These are phyloP conservation scores for Leucaena leucocephala DNA, from an alignment of 306 rosid species.

Conservation along the genomic window DNA sequence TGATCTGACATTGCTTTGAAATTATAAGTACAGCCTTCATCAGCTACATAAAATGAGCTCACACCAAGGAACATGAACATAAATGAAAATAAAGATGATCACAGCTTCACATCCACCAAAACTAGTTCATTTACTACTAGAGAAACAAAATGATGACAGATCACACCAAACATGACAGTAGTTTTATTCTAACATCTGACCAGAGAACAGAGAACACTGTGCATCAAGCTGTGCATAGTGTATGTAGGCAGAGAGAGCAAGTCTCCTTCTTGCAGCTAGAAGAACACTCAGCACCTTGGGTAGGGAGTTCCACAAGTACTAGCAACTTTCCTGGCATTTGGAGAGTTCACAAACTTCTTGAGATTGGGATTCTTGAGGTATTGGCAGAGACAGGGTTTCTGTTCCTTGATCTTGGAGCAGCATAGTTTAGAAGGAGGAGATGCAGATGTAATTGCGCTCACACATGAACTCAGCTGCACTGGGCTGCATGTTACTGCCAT, in stretches of 20 bases:
- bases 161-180: constrained; percentile 49
- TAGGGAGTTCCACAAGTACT: constrained; percentile 91
- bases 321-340: constrained; percentile 95
- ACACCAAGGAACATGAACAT: constrained; percentile 47
- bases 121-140: constrained; percentile 40
- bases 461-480: constrained; percentile 78
- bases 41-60: constrained; percentile 44
- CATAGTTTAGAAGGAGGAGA: constrained; percentile 76
- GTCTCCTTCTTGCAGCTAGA: constrained; percentile 21
- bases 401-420: constrained; percentile 93
- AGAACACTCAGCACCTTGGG: constrained; percentile 66
- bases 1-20: constrained; percentile 42
- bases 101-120: constrained; percentile 47
- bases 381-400: constrained; percentile 93
- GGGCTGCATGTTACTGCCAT: constrained; percentile 89
- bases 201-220: constrained; percentile 30
- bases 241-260: constrained; percentile 22
- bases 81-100: constrained; percentile 44
- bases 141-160: constrained; percentile 33
- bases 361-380: constrained; percentile 89
- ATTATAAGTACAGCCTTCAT: constrained; percentile 47
- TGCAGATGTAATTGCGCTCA: constrained; percentile 79
- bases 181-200: constrained; percentile 37
- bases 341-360: constrained; percentile 84
- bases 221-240: constrained; percentile 39